These are phyloP conservation scores for Chlorella ohadii DNA, from an alignment of 139 green algal genomes.

Conservation along the genomic window DNA sequence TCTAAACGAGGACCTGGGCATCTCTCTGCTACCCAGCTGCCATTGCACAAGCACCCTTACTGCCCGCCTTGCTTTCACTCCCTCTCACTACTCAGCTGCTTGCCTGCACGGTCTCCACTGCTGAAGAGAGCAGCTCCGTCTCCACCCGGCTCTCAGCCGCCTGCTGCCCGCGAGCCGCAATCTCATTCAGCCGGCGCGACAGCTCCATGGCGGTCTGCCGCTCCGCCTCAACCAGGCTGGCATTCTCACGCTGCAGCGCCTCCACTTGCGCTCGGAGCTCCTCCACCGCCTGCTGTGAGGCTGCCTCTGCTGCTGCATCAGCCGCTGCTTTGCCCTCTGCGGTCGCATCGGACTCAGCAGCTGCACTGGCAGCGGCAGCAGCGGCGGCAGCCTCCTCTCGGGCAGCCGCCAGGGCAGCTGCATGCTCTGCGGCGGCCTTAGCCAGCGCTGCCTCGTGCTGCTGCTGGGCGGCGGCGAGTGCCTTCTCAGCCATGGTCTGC, in stretches of 20 bases:
- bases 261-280: conserved; percentile 24
- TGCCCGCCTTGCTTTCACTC: too few relatives aligned
- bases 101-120: conserved; percentile 6
- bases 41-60: background rate
- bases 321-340: background rate
- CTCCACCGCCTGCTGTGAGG: background rate
- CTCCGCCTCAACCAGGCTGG: conserved; percentile 20
- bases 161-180: conserved; percentile 6
- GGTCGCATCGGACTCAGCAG: too few relatives aligned
- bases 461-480: background rate
- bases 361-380: too few relatives aligned
- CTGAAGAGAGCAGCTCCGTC: conserved; percentile 15
- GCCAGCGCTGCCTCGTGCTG: background rate
- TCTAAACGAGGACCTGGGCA: too few relatives aligned
- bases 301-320: background rate
- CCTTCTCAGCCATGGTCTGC: conserved; percentile 25
- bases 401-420: too few relatives aligned
- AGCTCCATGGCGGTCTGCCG: conserved; percentile 32
- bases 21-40: too few relatives aligned
- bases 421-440: background rate
- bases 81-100: background rate
- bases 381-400: too few relatives aligned
- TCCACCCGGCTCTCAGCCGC: conserved; percentile 12
- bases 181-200: conserved; percentile 14
- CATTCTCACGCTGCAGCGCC: background rate